Conservation (phyloP, 176 grass and related monocot species). For the Paspalum vaginatum region DNA sequence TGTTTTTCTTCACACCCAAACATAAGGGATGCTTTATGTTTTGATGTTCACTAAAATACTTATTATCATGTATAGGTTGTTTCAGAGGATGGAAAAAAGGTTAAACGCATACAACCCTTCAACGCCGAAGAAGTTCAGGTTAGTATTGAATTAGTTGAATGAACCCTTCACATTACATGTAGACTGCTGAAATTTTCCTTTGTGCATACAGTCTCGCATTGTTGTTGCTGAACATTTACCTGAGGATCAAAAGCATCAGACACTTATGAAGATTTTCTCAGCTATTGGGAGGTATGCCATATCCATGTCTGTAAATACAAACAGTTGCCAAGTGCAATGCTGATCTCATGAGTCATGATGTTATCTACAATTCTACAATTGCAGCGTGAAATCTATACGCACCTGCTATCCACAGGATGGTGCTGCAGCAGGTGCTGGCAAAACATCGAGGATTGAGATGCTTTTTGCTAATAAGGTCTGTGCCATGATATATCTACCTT, state of each 20-base stretch:
- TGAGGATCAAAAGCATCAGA: constrained; percentile 85
- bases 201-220: constrained; percentile 66
- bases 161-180: constrained; percentile 1
- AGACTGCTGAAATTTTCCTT: constrained; percentile 21
- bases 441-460: constrained; percentile 80
- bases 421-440: constrained; percentile 52
- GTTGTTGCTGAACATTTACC: constrained; percentile 96
- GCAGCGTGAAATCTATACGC: constrained; percentile 89
- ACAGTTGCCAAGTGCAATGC: constrained; percentile 9
- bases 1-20: constrained; percentile 27
- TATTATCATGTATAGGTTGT: constrained; percentile 63
- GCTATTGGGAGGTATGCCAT: constrained; percentile 72
- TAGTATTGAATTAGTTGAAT: constrained; percentile 17
- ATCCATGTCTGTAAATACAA: constrained; percentile 25
- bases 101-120: constrained; percentile 71
- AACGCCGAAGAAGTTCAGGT: constrained; percentile 92
- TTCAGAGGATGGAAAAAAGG: constrained; percentile 90
- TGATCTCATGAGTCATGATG: constrained; percentile 17
- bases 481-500: constrained; percentile 7
- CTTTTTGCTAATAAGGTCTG: constrained; percentile 92
- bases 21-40: constrained; percentile 9
- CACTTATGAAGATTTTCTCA: constrained; percentile 96
- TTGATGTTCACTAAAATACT: constrained; percentile 16
- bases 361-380: constrained; percentile 25
- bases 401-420: constrained; percentile 96